Percentiles rank a stretch among this genome's conserved stretches.
phyloP scores from a whole-genome alignment of 129 eudicot genomes.

The Deinandra increscens region DNA sequence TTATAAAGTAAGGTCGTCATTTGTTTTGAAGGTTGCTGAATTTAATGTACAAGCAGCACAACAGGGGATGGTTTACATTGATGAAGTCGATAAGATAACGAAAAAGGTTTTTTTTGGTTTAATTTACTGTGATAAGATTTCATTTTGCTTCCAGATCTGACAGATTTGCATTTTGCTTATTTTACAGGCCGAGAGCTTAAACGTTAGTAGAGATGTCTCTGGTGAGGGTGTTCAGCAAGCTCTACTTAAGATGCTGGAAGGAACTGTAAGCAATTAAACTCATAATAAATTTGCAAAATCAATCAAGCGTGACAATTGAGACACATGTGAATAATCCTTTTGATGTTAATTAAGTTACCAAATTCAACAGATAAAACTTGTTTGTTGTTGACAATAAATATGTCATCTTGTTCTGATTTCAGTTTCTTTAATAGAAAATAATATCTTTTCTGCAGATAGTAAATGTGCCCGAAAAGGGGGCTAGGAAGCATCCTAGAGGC shows the following conservation, averaged over 20 bases:
- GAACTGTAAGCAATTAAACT: conserved; percentile 69
- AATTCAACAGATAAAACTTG: conserved; percentile 10
- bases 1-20: conserved; percentile 7
- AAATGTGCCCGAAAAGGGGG: conserved; percentile 90
- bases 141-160: conserved; percentile 4
- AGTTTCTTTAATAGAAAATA: background rate
- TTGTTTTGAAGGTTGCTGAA: conserved; percentile 72
- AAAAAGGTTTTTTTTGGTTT: conserved; percentile 58
- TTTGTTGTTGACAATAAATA: background rate
- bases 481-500: conserved; percentile 93
- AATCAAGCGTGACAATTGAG: conserved; percentile 10
- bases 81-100: conserved; percentile 97
- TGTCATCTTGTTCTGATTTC: conserved; percentile 3
- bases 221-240: conserved; percentile 99
- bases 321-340: background rate
- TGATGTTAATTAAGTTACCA: conserved; percentile 5
- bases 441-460: conserved; percentile 58
- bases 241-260: conserved; percentile 92
- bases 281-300: background rate
- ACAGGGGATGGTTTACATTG: conserved; percentile 94
- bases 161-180: conserved; percentile 5
- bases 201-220: conserved; percentile 92
- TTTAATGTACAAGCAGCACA: conserved; percentile 96
- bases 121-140: background rate
- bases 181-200: conserved; percentile 78